Percentiles rank a stretch among this genome's conserved stretches.
These are phyloP conservation scores for Candida sp. DNA, from an alignment of 1,139 yeast species.

Conservation along the genomic window DNA sequence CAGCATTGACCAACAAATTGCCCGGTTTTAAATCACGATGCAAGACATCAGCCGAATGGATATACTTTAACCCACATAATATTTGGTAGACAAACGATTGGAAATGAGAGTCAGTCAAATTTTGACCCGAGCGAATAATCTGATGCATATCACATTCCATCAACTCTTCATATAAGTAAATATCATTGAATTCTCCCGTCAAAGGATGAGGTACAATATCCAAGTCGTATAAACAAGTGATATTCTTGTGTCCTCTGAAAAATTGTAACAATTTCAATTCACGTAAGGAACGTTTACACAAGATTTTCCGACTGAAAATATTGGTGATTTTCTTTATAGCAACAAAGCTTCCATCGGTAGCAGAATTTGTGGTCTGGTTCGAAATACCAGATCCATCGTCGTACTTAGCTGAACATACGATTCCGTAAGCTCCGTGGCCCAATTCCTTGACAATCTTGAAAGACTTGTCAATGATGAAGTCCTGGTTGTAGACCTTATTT, in stretches of 20 bases:
- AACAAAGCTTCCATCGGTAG: slow-evolving; percentile 44
- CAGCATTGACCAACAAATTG: slow-evolving; percentile 88
- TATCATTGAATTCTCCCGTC: slow-evolving; percentile 77
- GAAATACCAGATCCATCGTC: slow-evolving; percentile 52
- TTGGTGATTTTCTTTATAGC: slow-evolving; percentile 95
- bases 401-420: slow-evolving; percentile 91
- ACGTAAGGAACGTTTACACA: slow-evolving; percentile 86
- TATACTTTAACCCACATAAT: slow-evolving; percentile 80
- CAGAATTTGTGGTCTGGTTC: slow-evolving; percentile 4
- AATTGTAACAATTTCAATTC: slow-evolving; percentile 86
- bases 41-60: slow-evolving; percentile 93
- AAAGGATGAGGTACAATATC: slow-evolving; percentile 80
- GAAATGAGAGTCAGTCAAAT: slow-evolving; percentile 91
- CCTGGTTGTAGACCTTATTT: slow-evolving; percentile 77
- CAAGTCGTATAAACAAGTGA: slow-evolving; percentile 89
- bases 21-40: slow-evolving; percentile 97
- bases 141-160: slow-evolving; percentile 99
- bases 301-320: slow-evolving; percentile 81
- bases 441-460: slow-evolving; percentile 85
- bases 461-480: slow-evolving; percentile 80
- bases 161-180: slow-evolving; percentile 87
- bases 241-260: slow-evolving; percentile 90
- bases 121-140: slow-evolving; percentile 90
- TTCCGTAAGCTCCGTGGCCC: slow-evolving; percentile 98
- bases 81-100: slow-evolving; percentile 92